Base-by-base conservation (phyloP, 2,329 filamentous ascomycete species). In the Fusarium pilosicola region DNA sequence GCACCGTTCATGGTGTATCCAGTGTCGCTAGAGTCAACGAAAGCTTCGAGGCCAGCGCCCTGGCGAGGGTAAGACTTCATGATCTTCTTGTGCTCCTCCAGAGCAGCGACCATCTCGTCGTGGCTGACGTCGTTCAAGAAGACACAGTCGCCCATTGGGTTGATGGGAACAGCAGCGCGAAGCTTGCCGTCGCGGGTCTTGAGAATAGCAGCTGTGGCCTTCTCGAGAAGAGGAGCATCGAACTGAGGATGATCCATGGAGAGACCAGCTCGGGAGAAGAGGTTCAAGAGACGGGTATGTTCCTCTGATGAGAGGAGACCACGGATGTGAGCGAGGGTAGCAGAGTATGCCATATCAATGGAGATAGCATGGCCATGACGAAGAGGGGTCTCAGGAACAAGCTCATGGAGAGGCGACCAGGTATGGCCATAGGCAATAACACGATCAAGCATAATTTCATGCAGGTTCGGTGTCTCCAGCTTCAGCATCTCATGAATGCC, bases 391-490 rank as follows among this genome's bases (percentile, higher is more conserved):
- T 91, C 87, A 1, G 92, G 91, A 0, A 92, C 86, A 15, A 94
- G 87, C 81, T 94, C 92, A 78, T 93, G 91, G 11, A 93, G 85
- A 26, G 91, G 92, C 8, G 91, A 93, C 91, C 92, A 93, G 83
- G 91, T 93, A 79, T 94, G 91, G 1, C 92, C 92, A 75, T 93
- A 94, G 4, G 91, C 92, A 79, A 94, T 93, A 22, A 94, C 90
- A 74, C 92, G 84, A 80, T 93, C 91, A 14, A 94, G 85, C 62
- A 90, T 91, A 62, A 93, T 91, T 84, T 94, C 92, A 77, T 93
- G 92, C 13, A 94, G 83, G 76, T 93, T 94, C 2, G 92, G 92
- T 3, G 91, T 91, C 84, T 94, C 92, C 3, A 93, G 86, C 83
- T 91, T 91, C 74, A 93, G 79, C 92, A 94, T 93, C 83, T 93